Conservation (phyloP, 768 basidiomycete species). For the Daedalea quercina region DNA sequence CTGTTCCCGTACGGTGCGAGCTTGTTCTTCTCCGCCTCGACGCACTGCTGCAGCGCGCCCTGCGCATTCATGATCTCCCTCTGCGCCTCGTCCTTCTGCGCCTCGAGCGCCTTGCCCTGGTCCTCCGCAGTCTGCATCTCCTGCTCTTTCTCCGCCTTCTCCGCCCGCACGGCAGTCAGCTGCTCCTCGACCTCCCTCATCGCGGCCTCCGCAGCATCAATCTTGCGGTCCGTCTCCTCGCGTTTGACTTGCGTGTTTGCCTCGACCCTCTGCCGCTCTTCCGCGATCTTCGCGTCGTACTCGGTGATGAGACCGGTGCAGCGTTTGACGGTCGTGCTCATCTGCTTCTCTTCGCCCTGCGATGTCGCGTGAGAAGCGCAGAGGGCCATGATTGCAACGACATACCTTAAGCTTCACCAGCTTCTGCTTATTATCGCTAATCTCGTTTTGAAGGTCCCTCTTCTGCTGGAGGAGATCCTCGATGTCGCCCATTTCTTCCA, state of each 20-base stretch:
- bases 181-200: slow-evolving; percentile 33
- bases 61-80: slow-evolving; percentile 39
- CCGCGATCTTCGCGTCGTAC: slow-evolving; percentile 40
- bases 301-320: slow-evolving; percentile 28
- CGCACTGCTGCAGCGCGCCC: slow-evolving; percentile 42
- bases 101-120: slow-evolving; percentile 3
- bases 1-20: slow-evolving; percentile 57
- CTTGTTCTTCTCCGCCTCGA: slow-evolving; percentile 47
- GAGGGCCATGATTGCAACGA: neutral
- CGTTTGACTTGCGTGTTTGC: slow-evolving; percentile 55
- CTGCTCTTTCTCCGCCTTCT: slow-evolving; percentile 4
- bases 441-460: slow-evolving; percentile 29
- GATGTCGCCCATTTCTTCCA: slow-evolving; percentile 37
- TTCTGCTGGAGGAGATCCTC: slow-evolving; percentile 33
- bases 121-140: neutral
- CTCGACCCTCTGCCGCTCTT: slow-evolving; percentile 48
- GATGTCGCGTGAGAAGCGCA: neutral
- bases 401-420: slow-evolving; percentile 41
- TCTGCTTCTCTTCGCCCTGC: slow-evolving; percentile 46
- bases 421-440: slow-evolving; percentile 39
- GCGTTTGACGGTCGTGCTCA: slow-evolving; percentile 34
- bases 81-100: slow-evolving; percentile 28
- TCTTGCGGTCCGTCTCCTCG: slow-evolving; percentile 45
- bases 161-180: slow-evolving; percentile 2
- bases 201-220: slow-evolving; percentile 38